These are phyloP conservation scores for Arctium lappa DNA, from an alignment of 129 eudicot genomes.

Conservation along the genomic window DNA sequence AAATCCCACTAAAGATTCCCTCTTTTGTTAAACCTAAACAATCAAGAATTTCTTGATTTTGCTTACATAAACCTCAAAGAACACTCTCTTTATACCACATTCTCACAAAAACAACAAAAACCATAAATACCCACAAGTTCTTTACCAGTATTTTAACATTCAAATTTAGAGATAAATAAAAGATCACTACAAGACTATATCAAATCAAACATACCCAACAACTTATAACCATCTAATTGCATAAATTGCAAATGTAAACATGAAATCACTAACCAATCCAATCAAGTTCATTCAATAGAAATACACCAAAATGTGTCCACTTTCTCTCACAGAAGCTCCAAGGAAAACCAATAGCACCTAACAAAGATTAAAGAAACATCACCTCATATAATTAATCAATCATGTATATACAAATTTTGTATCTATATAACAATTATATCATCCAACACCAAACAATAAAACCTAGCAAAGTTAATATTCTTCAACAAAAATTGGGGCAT, in stretches of 20 bases:
- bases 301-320: neutral
- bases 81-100: conserved; percentile 8
- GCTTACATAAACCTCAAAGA: neutral
- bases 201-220: neutral
- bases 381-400: neutral
- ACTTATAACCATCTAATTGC: neutral
- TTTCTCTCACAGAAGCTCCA: neutral
- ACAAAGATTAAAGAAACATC: neutral
- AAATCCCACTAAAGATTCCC: neutral
- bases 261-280: conserved; percentile 15
- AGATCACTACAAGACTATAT: neutral
- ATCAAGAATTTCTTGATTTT: neutral
- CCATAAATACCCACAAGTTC: neutral
- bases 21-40: neutral
- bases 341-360: neutral
- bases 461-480: neutral
- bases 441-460: neutral
- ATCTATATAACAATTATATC: conserved; percentile 6
- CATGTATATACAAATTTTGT: neutral
- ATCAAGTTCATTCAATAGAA: conserved; percentile 9
- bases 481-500: conserved; percentile 7
- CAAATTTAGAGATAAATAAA: neutral
- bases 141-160: neutral
- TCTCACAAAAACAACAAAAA: conserved; percentile 1
- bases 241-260: neutral